A percentile compares a stretch with the other conserved stretches of the same genome.
Conservation (phyloP, 208 protist species). For the Entamoeba invadens region DNA sequence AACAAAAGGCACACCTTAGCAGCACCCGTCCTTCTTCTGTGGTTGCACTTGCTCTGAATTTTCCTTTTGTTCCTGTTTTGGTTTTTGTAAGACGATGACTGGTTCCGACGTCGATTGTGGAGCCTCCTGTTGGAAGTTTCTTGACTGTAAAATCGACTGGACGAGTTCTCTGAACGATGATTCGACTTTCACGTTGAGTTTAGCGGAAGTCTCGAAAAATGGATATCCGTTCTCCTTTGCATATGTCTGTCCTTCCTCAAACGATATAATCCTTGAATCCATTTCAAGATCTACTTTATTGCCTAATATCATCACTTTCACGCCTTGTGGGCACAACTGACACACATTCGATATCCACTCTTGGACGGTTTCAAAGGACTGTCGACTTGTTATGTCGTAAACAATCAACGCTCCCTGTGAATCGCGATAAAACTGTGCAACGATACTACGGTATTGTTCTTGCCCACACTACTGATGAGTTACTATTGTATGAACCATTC, state of each 20-base stretch:
- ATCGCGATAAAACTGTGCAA: background rate
- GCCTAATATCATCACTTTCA: background rate
- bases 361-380: background rate
- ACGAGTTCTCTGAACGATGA: background rate
- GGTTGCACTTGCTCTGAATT: background rate
- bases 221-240: background rate
- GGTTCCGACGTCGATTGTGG: background rate
- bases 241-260: background rate
- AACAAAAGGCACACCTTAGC: background rate
- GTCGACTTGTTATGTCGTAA: background rate
- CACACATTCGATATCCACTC: background rate
- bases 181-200: background rate
- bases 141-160: background rate
- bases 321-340: background rate
- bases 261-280: background rate
- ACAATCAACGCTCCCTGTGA: constrained; percentile 5
- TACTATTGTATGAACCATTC: too few species aligned
- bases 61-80: background rate
- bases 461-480: background rate
- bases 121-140: background rate
- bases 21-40: background rate
- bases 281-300: background rate
- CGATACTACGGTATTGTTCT: background rate
- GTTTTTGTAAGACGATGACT: background rate
- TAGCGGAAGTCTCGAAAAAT: background rate